Evolutionary conservation across 2,329 filamentous ascomycete species (phyloP), one percentile per base, ranked within the genome.

Genomic region (Ophiostoma ulmi): DNA sequence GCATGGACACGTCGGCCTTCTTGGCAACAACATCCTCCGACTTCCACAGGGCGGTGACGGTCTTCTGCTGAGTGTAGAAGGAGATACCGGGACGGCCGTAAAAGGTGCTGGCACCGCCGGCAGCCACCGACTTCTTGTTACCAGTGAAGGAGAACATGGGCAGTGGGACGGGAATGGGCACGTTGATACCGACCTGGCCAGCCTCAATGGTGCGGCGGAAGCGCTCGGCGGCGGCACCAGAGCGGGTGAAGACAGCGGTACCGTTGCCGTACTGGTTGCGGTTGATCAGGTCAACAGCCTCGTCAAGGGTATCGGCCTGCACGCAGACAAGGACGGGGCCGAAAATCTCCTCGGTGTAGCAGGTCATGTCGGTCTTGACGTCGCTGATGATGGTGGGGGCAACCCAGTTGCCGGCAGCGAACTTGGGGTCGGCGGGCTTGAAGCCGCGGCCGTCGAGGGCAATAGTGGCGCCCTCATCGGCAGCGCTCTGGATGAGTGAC

Each of bases 51-150:
- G 92, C 90, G 69, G 95, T 99, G 67, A 99, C 95, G 2, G 95
- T 98, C 91, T 99, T 98, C 78, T 91, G 87, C 83, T 98, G 94
- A 3, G 94, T 99, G 81, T 97, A 98, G 79, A 99, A 99, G 78
- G 91, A 89, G 78, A 99, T 81, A 35, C 94, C 95, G 0, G 93
- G 92, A 81, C 92, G 91, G 75, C 94, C 95, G 81, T 99, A 99
- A 80, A 99, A 98, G 20, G 93, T 97, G 82, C 88, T 97, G 48
- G 92, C 91, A 72, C 95, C 94, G 69, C 94, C 94, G 70, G 94
- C 95, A 0, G 94, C 95, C 70, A 98, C 85, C 77, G 89, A 93
- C 86, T 91, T 94, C 89, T 99, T 94, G 83, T 90, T 91, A 63
- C 88, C 88, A 36, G 88, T 91, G 79, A 91, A 91, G 71, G 86